These are phyloP conservation scores for Boletus vermiculosoides DNA, from an alignment of 768 basidiomycete genomes.

Conservation along the genomic window DNA sequence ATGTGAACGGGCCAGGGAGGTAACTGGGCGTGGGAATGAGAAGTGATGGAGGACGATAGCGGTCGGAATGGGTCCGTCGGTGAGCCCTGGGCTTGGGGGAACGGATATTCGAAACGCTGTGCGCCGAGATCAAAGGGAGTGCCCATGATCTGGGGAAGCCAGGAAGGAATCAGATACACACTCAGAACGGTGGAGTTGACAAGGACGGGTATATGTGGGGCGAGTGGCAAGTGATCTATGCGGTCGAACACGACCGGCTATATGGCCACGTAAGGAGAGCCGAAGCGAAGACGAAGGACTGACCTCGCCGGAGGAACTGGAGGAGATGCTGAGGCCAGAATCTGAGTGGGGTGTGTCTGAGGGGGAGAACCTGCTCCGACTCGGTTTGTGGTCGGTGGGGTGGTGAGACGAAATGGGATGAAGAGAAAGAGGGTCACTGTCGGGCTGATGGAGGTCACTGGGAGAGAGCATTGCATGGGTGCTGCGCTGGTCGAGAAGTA, in stretches of 20 bases:
- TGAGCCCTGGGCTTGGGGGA: constrained; percentile 30
- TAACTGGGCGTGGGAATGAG: constrained; percentile 25
- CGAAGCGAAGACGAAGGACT: not conserved
- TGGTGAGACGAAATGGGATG: not conserved
- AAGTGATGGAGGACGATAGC: constrained; percentile 20
- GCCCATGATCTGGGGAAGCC: constrained; percentile 28
- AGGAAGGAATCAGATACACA: not conserved
- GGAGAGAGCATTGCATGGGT: constrained; percentile 19
- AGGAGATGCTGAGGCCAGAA: constrained; percentile 32
- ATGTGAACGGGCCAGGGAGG: constrained; percentile 30
- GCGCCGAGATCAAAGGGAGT: constrained; percentile 35
- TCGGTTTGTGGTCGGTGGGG: not conserved
- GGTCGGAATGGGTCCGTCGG: constrained; percentile 28
- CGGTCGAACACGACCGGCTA: constrained; percentile 9
- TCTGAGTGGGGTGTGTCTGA: constrained; percentile 28
- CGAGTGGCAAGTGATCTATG: constrained; percentile 8
- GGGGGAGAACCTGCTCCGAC: not conserved
- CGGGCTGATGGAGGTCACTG: constrained; percentile 18
- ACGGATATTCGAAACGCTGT: constrained; percentile 34
- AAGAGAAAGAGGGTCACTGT: not conserved
- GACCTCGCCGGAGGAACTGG: constrained; percentile 34
- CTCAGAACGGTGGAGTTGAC: not conserved
- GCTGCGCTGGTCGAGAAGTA: constrained; percentile 10
- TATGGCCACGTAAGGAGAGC: constrained; percentile 2
- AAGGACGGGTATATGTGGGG: not conserved